Conservation (phyloP, 2,329 filamentous ascomycete species). For the Colletotrichum acutatum region DNA sequence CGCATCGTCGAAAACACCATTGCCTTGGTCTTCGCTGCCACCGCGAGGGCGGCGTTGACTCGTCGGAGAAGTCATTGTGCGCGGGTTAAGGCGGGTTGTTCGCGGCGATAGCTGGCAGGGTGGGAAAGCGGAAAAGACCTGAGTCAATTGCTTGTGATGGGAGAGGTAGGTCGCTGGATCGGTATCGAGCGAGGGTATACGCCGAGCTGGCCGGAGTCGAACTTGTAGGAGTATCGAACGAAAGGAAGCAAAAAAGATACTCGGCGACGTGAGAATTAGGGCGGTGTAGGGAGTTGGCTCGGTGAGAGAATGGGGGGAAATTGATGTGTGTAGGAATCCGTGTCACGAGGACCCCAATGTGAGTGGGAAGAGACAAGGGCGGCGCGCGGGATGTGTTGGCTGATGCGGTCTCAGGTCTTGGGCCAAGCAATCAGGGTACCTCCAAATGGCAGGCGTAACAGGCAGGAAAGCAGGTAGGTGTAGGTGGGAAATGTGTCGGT, state of each 20-base stretch:
- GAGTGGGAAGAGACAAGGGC: conserved; percentile 29
- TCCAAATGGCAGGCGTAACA: background rate
- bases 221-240: background rate
- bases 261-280: conserved; percentile 8
- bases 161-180: background rate
- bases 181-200: background rate
- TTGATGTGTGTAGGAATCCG: conserved; percentile 19
- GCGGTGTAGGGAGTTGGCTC: conserved; percentile 7
- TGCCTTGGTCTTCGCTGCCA: conserved; percentile 57
- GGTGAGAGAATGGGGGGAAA: conserved; percentile 32
- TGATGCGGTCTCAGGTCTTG: conserved; percentile 25
- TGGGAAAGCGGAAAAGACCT: background rate
- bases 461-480: conserved; percentile 1
- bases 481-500: background rate
- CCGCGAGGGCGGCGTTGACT: conserved; percentile 40
- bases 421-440: background rate
- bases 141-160: conserved; percentile 9
- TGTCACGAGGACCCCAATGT: conserved; percentile 30
- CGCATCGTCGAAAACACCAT: conserved; percentile 65
- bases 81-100: conserved; percentile 2
- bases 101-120: conserved; percentile 3
- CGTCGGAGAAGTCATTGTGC: conserved; percentile 36
- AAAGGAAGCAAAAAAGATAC: background rate
- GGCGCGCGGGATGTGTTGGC: conserved; percentile 25
- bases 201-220: background rate